These are phyloP conservation scores for Paramyrothecium roridum DNA, from an alignment of 2,329 filamentous ascomycete species.

Conservation along the genomic window DNA sequence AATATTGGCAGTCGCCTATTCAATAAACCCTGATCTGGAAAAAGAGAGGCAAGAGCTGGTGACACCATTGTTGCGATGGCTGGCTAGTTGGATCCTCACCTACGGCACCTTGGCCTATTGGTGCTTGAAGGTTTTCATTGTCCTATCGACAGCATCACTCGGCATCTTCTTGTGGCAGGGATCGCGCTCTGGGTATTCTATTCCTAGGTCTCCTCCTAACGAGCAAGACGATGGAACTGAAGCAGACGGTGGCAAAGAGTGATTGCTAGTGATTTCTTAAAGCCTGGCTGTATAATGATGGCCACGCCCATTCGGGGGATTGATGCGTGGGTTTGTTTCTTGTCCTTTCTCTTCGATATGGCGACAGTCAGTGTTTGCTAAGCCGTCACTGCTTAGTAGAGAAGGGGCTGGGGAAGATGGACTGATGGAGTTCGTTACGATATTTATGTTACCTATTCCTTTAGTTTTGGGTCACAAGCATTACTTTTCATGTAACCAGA, in stretches of 20 bases:
- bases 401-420: no score
- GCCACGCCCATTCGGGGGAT: no score
- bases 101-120: not conserved
- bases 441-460: no score
- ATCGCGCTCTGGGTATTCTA: not conserved
- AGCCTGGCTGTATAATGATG: no score
- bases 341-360: no score
- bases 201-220: not conserved
- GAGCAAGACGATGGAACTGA: not conserved
- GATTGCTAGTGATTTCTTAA: no score
- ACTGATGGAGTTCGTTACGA: no score
- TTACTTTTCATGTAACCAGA: no score
- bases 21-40: not conserved
- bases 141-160: not conserved
- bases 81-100: not conserved
- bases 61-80: not conserved
- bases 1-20: not conserved
- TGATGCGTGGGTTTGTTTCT: no score
- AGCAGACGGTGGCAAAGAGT: not conserved
- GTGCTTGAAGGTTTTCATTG: not conserved
- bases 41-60: slow-evolving; percentile 1
- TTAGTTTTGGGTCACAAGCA: no score
- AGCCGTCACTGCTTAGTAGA: no score
- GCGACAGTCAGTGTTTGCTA: no score
- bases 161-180: not conserved